Evolutionary conservation across 1,139 yeast genomes (phyloP), one percentile per base, ranked within the genome.

Genomic region (Saccharomyces hybrid): DNA sequence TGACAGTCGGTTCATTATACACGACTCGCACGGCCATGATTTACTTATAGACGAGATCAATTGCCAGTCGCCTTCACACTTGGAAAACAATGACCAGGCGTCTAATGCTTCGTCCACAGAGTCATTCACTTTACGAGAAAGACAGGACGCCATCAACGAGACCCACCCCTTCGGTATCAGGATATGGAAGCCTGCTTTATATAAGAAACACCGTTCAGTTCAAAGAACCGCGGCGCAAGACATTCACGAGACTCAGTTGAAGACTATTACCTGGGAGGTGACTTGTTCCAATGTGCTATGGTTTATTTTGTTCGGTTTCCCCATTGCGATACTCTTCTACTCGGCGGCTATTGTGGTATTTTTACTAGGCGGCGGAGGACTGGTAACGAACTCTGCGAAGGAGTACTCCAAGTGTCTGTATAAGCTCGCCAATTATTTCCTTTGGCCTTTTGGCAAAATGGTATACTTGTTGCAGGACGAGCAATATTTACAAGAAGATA

Each of bases 141-240:
- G 98, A 60, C 99, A 93, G 71, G 90, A 88, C 61, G 99, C 99
- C 3, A 95, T 93, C 69, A 93, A 93, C 67, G 84, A 88, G 54
- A 90, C 98, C 1, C 99, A 95, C 53, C 99, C 99, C 0, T 93
- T 93, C 68, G 99, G 99, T 78, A 90, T 93, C 53, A 86, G 96
- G 70, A 88, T 93, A 63, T 93, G 99, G 99, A 93, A 93, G 67
- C 99, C 99, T 1, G 97, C 99, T 2, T 77, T 93, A 57, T 93
- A 93, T 72, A 93, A 95, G 68, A 93, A 93, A 70, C 81, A 81
- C 58, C 82, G 99, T 64, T 88, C 97, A 1, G 98, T 93, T 41
- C 95, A 95, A 60, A 78, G 84, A 38, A 84, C 90, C 55, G 98
- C 98, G 0, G 96, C 89, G 56, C 89, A 88, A 59, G 99, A 93